Conservation (phyloP, 768 basidiomycete genomes). For the Psilocybe tampanensis region DNA sequence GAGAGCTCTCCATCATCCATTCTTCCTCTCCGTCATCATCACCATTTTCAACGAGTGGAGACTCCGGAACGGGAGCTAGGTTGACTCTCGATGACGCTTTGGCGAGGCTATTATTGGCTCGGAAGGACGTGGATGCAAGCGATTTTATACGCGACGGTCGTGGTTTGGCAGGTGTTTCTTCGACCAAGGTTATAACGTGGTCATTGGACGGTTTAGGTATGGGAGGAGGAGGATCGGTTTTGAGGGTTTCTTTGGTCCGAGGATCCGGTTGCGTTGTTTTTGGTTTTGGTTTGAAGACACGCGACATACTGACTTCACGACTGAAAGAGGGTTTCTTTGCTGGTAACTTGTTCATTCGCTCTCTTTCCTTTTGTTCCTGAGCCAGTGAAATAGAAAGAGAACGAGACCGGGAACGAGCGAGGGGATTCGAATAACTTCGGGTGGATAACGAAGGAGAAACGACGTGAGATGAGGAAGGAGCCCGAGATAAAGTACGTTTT, state of each 20-base stretch:
- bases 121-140: slow-evolving; percentile 2
- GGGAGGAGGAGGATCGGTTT: slow-evolving; percentile 21
- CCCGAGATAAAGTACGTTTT: slow-evolving; percentile 14
- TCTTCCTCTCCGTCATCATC: slow-evolving; percentile 40
- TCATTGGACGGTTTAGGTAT: slow-evolving; percentile 20
- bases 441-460: slow-evolving; percentile 31
- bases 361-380: slow-evolving; percentile 54
- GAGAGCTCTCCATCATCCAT: slow-evolving; percentile 45
- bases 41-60: slow-evolving; percentile 1
- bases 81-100: not conserved
- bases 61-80: not conserved
- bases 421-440: slow-evolving; percentile 16
- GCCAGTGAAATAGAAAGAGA: slow-evolving; percentile 74
- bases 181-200: slow-evolving; percentile 50
- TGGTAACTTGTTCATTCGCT: slow-evolving; percentile 35
- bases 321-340: slow-evolving; percentile 58
- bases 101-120: too few relatives aligned
- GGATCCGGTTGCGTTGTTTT: slow-evolving; percentile 23
- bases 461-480: slow-evolving; percentile 30
- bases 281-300: slow-evolving; percentile 58
- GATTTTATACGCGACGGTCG: slow-evolving; percentile 20
- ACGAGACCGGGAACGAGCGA: slow-evolving; percentile 49
- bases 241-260: slow-evolving; percentile 1
- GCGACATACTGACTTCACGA: slow-evolving; percentile 78
- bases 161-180: slow-evolving; percentile 49